Conservation (phyloP, 75 land plant species). For the Chamaecyparis obtusa region DNA sequence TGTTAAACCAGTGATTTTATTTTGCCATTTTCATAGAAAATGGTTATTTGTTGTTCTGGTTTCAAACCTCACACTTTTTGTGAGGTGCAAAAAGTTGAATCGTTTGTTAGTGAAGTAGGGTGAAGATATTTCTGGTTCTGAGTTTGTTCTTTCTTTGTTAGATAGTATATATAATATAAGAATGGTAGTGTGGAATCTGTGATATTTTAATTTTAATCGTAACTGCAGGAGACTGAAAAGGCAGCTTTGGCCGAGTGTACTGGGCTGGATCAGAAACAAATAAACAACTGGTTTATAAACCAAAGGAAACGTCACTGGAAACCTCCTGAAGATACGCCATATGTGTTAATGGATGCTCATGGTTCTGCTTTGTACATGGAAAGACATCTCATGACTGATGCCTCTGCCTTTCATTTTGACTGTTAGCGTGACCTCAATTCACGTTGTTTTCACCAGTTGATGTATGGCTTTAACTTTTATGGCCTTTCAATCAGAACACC, state of each 20-base stretch:
- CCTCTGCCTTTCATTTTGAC: background rate
- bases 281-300: constrained; percentile 87
- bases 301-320: constrained; percentile 88
- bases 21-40: too few species aligned
- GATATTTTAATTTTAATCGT: background rate
- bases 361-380: constrained; percentile 1
- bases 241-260: constrained; percentile 58
- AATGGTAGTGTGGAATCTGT: background rate
- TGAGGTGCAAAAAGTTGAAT: too few species aligned
- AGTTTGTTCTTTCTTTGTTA: too few species aligned
- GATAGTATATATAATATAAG: background rate
- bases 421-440: background rate
- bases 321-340: constrained; percentile 48
- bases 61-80: too few species aligned
- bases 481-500: too few species aligned
- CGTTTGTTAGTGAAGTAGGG: too few species aligned
- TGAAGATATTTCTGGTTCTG: too few species aligned
- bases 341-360: constrained; percentile 37
- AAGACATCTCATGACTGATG: background rate
- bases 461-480: background rate
- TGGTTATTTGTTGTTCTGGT: too few species aligned
- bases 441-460: background rate
- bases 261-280: constrained; percentile 72
- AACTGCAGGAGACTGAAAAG: constrained; percentile 75
- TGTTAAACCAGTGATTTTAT: too few species aligned